Evolutionary conservation across 2,329 filamentous ascomycete genomes (phyloP), one percentile per base, ranked within the genome.

Genomic region (Aspergillus chevalieri): DNA sequence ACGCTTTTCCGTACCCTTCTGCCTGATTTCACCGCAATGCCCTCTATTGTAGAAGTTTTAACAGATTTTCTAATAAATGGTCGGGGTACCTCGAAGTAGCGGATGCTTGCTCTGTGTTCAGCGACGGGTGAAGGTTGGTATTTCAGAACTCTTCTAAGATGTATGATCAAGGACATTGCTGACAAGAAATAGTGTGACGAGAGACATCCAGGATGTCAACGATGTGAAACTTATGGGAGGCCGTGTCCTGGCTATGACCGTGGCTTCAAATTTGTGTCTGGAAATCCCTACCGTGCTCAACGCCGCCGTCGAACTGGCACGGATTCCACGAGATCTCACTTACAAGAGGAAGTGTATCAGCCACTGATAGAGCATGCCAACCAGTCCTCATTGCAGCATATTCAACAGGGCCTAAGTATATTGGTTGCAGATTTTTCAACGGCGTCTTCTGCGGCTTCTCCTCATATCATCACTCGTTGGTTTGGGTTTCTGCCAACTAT

Each of bases 211-310:
- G 60, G 57, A 1, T 69, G 66, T 49, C 53, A 52, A 36, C 63
- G 58, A 53, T 69, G 67, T 48, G 62, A 65, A 30, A 67, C 56
- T 33, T 63, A 68, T 21, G 65, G 66, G 0, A 55, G 53, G 42
- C 56, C 58, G 15, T 69, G 67, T 44, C 65, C 65, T 9, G 67
- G 66, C 14, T 69, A 69, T 50, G 58, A 60, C 10, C 59, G 57
- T 17, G 56, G 57, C 14, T 67, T 68, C 44, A 68, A 65, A 38
- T 69, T 69, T 21, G 57, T 69, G 15, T 45, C 60, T 14, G 65
- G 57, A n/a, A 64, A 64, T 41, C 62, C 60, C n/a, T 56, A 61
- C 48, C 52, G 63, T 9, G 53, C 54, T 19, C 55, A 48, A 12
- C 55, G 55, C 4, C 53, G 43, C 7, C 53, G n/a, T 19, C 36